Conservation (phyloP, 345 rosid genomes). For the Dipteronia sinensis region DNA sequence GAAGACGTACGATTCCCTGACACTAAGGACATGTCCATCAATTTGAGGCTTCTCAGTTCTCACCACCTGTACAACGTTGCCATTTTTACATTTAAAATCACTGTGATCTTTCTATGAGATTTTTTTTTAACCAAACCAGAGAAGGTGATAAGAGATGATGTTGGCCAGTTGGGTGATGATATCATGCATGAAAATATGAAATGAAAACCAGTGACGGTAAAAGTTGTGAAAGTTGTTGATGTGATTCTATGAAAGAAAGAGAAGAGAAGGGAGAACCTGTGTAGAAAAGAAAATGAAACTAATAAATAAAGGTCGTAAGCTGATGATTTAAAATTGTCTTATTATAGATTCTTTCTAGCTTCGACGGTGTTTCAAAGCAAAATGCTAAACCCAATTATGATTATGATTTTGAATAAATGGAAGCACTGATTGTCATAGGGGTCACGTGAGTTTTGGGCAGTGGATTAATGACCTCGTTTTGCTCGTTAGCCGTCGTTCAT, state of each 20-base stretch:
- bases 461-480: not conserved
- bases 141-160: not conserved
- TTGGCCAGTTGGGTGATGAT: not conserved
- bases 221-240: not conserved
- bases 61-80: not conserved
- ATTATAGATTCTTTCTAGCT: not conserved
- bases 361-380: not conserved
- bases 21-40: not conserved
- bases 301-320: too few relatives aligned
- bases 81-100: not conserved
- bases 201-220: not conserved
- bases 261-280: not conserved
- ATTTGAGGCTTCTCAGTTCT: not conserved
- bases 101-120: not conserved
- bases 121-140: not conserved
- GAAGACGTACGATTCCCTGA: conserved; percentile 5
- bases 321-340: not conserved
- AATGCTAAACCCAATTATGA: not conserved
- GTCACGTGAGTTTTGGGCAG: not conserved
- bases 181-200: not conserved
- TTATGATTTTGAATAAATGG: not conserved
- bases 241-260: not conserved
- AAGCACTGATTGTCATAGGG: not conserved
- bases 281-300: not conserved
- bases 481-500: not conserved